These are phyloP conservation scores for Flammula alnicola DNA, from an alignment of 1,284 basidiomycete species.

Conservation along the genomic window DNA sequence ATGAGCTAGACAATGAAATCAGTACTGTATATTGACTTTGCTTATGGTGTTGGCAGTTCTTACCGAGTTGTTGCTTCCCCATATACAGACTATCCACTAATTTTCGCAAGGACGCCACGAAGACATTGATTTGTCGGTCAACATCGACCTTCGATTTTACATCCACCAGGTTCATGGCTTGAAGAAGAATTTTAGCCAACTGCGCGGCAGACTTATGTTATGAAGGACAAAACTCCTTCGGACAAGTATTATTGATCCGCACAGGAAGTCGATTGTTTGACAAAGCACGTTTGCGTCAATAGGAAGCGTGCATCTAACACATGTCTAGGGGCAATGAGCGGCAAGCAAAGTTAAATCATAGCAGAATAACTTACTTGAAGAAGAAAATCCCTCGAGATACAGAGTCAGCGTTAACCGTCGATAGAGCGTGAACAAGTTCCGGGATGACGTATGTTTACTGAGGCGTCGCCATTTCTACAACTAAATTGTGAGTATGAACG, in stretches of 20 bases:
- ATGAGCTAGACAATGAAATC: slow-evolving; percentile 25
- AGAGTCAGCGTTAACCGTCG: no score
- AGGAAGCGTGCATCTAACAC: slow-evolving; percentile 37
- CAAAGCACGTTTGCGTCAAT: slow-evolving; percentile 50
- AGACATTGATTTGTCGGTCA: slow-evolving; percentile 19
- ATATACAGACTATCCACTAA: slow-evolving; percentile 39
- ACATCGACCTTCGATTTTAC: slow-evolving; percentile 7
- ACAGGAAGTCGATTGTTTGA: slow-evolving; percentile 49
- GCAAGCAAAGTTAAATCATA: slow-evolving; percentile 24
- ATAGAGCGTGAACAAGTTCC: no score
- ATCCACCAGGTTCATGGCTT: slow-evolving; percentile 17
- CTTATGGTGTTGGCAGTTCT: background rate
- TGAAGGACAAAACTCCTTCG: slow-evolving; percentile 36
- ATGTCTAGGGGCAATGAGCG: slow-evolving; percentile 37
- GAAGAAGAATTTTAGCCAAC: slow-evolving; percentile 45
- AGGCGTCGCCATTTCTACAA: slow-evolving; percentile 2
- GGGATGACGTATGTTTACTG: slow-evolving; percentile 31
- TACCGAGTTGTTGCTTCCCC: slow-evolving; percentile 21
- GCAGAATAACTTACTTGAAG: slow-evolving; percentile 31
- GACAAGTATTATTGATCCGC: slow-evolving; percentile 41
- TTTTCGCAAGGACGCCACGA: slow-evolving; percentile 28
- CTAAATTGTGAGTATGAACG: slow-evolving; percentile 25
- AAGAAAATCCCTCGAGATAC: no score
- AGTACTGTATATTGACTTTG: background rate
- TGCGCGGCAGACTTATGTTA: slow-evolving; percentile 49